Conservation (phyloP, 192 early-diverging fungal species). For the Mortierella alpina region DNA sequence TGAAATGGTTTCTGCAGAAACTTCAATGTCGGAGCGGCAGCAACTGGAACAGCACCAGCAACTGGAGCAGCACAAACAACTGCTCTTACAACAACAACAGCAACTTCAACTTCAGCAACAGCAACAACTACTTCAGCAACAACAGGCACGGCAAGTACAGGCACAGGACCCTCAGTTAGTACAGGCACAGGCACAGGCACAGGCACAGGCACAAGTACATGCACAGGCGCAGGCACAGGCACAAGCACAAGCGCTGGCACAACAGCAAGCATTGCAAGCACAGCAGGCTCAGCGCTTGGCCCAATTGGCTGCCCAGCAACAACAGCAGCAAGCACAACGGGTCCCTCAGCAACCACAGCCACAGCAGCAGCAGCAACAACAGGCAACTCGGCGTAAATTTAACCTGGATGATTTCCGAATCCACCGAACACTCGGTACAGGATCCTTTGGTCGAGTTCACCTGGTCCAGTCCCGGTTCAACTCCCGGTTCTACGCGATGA, state of each 20-base stretch:
- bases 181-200: slow-evolving; percentile 12
- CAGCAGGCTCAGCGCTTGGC: slow-evolving; percentile 17
- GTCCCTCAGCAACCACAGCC: slow-evolving; percentile 16
- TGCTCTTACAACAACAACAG: not conserved
- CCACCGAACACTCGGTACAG: slow-evolving; percentile 90
- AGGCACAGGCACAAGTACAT: slow-evolving; percentile 3
- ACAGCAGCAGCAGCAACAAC: slow-evolving; percentile 2
- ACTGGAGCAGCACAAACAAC: slow-evolving; percentile 19
- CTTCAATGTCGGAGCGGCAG: slow-evolving; percentile 36
- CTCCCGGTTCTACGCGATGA: slow-evolving; percentile 92
- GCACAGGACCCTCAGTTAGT: slow-evolving; percentile 2
- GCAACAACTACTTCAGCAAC: slow-evolving; percentile 4
- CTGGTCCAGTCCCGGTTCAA: slow-evolving; percentile 80
- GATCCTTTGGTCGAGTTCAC: slow-evolving; percentile 96
- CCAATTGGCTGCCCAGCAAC: slow-evolving; percentile 18
- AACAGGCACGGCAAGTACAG: slow-evolving; percentile 10
- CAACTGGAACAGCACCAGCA: slow-evolving; percentile 35
- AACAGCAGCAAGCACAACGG: slow-evolving; percentile 12
- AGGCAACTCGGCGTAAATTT: slow-evolving; percentile 48
- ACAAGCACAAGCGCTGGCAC: slow-evolving; percentile 10
- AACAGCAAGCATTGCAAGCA: slow-evolving; percentile 10
- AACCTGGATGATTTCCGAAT: slow-evolving; percentile 81
- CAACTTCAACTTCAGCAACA: slow-evolving; percentile 18
- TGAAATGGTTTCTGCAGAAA: slow-evolving; percentile 49
- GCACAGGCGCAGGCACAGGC: slow-evolving; percentile 12